These are phyloP conservation scores for Aspergillus aculeatus DNA, from an alignment of 2,329 filamentous ascomycete genomes.

Conservation along the genomic window DNA sequence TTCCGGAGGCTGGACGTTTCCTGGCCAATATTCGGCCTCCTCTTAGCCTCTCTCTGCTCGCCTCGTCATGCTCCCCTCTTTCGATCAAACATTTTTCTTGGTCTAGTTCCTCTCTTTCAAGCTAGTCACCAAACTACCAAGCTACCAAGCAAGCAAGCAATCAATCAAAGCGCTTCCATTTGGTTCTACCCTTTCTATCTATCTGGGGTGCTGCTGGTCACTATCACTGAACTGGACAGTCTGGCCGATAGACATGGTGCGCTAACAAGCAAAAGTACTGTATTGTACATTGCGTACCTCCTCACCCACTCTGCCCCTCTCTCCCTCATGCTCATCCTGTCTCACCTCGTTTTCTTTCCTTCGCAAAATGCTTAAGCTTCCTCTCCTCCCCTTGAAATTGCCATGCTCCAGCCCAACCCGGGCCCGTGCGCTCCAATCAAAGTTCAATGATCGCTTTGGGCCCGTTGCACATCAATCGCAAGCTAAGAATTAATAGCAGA, in stretches of 20 bases:
- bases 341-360: too few species aligned
- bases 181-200: neutral
- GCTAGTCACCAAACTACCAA: neutral
- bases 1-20: neutral
- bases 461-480: neutral
- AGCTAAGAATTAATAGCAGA: neutral
- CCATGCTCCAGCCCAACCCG: neutral
- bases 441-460: neutral
- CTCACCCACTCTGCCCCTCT: neutral
- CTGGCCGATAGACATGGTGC: neutral
- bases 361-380: neutral
- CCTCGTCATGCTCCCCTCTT: neutral
- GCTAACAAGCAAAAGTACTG: neutral
- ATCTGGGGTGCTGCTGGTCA: neutral
- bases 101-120: neutral
- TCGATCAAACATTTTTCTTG: neutral
- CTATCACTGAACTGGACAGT: neutral
- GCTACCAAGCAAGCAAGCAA: neutral
- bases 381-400: neutral
- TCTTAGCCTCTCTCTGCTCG: neutral
- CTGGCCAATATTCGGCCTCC: neutral
- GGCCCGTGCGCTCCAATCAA: neutral
- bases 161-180: neutral
- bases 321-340: neutral
- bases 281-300: too few species aligned